phyloP scores from a whole-genome alignment of 192 early-diverging fungal species.

The Glomus cerebriforme region DNA sequence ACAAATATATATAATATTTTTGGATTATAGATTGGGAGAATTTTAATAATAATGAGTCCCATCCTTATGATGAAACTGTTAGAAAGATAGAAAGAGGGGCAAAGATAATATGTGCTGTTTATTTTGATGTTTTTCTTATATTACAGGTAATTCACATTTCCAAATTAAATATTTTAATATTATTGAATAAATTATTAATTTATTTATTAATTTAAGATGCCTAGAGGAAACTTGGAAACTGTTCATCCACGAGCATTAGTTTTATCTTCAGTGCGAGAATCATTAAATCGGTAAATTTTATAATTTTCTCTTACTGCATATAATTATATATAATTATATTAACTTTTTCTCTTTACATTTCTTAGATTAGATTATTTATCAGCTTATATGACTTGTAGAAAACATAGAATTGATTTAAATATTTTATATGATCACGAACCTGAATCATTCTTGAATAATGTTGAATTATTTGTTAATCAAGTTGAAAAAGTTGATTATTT shows the following conservation, averaged over 20 bases:
- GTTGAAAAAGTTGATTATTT: slow-evolving; percentile 82
- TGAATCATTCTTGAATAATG: slow-evolving; percentile 65
- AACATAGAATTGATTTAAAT: slow-evolving; percentile 93
- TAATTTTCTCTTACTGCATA: not conserved
- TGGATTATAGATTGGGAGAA: slow-evolving; percentile 35
- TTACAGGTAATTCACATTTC: slow-evolving; percentile 54
- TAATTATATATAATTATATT: too few species aligned
- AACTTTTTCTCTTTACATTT: not conserved
- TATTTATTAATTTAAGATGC: slow-evolving; percentile 66
- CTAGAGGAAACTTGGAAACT: slow-evolving; percentile 95
- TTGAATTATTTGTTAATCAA: slow-evolving; percentile 72
- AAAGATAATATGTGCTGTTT: slow-evolving; percentile 77
- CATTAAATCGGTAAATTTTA: slow-evolving; percentile 53
- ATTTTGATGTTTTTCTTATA: slow-evolving; percentile 66
- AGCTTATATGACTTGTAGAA: slow-evolving; percentile 83
- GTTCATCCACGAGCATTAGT: slow-evolving; percentile 89
- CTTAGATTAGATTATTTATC: slow-evolving; percentile 64
- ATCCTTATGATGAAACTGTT: slow-evolving; percentile 62
- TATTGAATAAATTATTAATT: not conserved
- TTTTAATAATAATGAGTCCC: slow-evolving; percentile 47
- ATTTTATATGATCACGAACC: slow-evolving; percentile 81
- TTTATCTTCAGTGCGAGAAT: slow-evolving; percentile 65
- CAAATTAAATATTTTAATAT: not conserved
- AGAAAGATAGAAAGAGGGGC: slow-evolving; percentile 93
- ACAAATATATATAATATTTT: not conserved